Base-by-base conservation (phyloP, 2,329 filamentous ascomycete genomes). In the Parascedosporium putredinis region DNA sequence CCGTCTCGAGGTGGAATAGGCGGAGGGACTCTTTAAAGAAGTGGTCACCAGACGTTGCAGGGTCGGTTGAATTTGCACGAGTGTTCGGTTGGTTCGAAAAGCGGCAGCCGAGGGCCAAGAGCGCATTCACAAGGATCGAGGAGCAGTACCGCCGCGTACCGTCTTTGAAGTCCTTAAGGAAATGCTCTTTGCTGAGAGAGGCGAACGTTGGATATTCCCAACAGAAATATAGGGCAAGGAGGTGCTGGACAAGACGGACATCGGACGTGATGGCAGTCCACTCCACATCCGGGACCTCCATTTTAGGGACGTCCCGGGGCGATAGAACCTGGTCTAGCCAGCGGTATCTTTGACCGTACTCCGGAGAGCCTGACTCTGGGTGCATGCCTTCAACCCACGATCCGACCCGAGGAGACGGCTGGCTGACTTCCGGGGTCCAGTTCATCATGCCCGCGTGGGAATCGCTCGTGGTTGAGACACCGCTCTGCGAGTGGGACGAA, bases 171-270 rank as follows among this genome's bases (percentile, higher is more conserved):
- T 87, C 83, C 47, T 72, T 72, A 51, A 84, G 67, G 57, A 87
- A 88, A 58, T 83, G 78, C 56, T 86, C 81, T 59, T 84, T 83
- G 58, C 81, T 85, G 42, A 88, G 73, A 2, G 84, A 79, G 3
- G 83, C 79, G 63, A 86, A 87, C 10, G 83, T 87, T 2, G 84
- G 82, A 60, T 88, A 86, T 55, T 84, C 79, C 77, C 84, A 88
- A 67, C 81, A 84, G 55, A 87, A 87, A 64, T 86, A 87, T 27
- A 86, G 67, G 0, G 76, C 72, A 48, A 86, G 64, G 8, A 86
- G 68, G 56, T 83, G 80, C 53, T 81, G 72, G 1, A 86, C 77
- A 25, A 86, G 71, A 10, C 62, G 65, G 10, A 68, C 57, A 55
- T 86, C 81, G 3, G 62, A 59, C 2, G 81, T 84, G 20, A 86